Base-by-base conservation (phyloP, 768 basidiomycete genomes). In the Lactifluus subvellereus region DNA sequence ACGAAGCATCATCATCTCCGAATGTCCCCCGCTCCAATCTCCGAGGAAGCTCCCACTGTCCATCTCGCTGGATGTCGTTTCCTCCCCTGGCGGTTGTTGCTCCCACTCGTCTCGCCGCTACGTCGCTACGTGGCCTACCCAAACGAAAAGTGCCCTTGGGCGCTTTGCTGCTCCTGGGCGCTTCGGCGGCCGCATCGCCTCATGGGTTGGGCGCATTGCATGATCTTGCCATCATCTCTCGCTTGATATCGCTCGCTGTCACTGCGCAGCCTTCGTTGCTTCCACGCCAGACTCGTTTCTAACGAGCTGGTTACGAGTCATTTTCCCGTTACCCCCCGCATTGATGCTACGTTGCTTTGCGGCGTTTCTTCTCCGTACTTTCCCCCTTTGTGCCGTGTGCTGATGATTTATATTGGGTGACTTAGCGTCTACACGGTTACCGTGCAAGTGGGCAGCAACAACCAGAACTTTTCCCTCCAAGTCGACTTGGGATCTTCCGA, bases 401-500 rank as follows among this genome's bases (percentile, higher is more conserved):
- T 59, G 66, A 14, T 59, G 66, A 14, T 37, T 6, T 53, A 10
- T 35, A 33, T 33, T 54, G 6, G n/a, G 6, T 14, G 4, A 37
- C 47, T 56, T 20, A 43, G 52, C 8, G 78, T 82, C 5, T 91
- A 91, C 70, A 84, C 84, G 2, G 72, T 89, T n/a, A 77, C 83
- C 4, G 75, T 87, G 5, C 72, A 69, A 20, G 75, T 89, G 27
- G 88, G 89, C 11, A 57, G 72, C 7, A 73, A 70, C 9, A 69
- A 69, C 37, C 80, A 87, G 59, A 79, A 77, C 27, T 73, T 87
- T 27, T 84, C 81, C 6, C 74, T 91, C 2, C 89, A 91, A 69
- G 80, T 92, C 42, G 90, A 93, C 68, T 89, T 87, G 0, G 91
- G 91, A 33, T 91, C 91, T 0, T 88, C 88, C 0, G 90, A 93